Conservation (phyloP, 495 filamentous ascomycete genomes). For the Annulohypoxylon nitens region DNA sequence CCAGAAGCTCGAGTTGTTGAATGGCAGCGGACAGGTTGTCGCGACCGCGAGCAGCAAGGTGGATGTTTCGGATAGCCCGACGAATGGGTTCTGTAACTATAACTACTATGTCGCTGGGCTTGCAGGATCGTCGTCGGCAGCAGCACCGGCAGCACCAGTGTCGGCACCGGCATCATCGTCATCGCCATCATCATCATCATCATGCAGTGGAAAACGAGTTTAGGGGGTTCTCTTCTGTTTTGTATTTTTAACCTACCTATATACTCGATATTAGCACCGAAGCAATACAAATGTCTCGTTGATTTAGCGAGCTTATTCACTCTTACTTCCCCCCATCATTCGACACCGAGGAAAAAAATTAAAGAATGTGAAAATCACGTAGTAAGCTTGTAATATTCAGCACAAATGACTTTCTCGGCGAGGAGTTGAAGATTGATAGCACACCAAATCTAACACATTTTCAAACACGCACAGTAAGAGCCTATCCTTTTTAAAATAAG, state of each 20-base stretch:
- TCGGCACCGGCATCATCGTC: too few relatives aligned
- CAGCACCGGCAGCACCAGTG: too few relatives aligned
- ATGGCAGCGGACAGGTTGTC: conserved; percentile 20
- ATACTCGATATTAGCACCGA: too few relatives aligned
- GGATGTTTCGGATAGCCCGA: conserved; percentile 23
- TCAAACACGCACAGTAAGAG: neutral
- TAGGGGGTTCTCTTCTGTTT: neutral
- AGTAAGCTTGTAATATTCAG: neutral
- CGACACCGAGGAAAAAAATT: too few relatives aligned
- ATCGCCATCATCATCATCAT: too few relatives aligned
- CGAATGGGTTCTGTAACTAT: conserved; percentile 36
- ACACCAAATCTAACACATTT: neutral
- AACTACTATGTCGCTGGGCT: conserved; percentile 38
- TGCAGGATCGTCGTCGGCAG: too few relatives aligned
- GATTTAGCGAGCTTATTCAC: too few relatives aligned
- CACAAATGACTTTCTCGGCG: neutral
- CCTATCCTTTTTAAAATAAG: neutral
- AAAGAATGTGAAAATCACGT: neutral
- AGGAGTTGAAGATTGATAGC: neutral
- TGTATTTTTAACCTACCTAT: too few relatives aligned
- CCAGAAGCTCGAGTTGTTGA: conserved; percentile 37
- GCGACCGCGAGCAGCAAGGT: conserved; percentile 18
- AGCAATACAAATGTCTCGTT: too few relatives aligned
- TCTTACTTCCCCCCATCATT: too few relatives aligned
- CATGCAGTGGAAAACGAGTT: neutral